Evolutionary conservation across 2,329 filamentous ascomycete species (phyloP).

Genomic region (Mariannaea elegans): DNA sequence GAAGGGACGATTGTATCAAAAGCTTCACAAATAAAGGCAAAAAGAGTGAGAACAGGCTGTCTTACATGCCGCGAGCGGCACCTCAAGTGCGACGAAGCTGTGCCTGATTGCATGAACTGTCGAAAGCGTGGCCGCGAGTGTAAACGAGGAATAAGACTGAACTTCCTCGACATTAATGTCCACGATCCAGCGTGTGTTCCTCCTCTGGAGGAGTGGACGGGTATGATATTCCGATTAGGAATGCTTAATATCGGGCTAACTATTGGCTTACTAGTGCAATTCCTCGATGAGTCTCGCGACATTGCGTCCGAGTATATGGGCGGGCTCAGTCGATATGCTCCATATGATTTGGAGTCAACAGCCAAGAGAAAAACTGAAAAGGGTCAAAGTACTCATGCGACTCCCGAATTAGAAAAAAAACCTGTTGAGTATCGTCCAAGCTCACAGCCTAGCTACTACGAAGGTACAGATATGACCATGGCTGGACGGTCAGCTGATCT

Average conservation of each 20-base stretch:
- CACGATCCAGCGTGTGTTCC: constrained; percentile 68
- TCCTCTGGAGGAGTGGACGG: constrained; percentile 32
- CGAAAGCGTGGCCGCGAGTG: constrained; percentile 86
- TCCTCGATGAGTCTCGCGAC: constrained; percentile 87
- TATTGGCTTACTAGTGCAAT: constrained; percentile 63
- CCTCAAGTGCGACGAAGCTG: constrained; percentile 87
- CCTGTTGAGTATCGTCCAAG: background rate
- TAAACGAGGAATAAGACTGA: constrained; percentile 85
- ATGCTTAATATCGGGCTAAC: constrained; percentile 18
- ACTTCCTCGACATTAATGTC: constrained; percentile 88
- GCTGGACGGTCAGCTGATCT: background rate
- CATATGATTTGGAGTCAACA: constrained; percentile 16
- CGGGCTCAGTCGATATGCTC: constrained; percentile 77
- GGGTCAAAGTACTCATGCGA: background rate
- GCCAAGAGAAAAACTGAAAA: background rate
- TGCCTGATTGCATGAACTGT: constrained; percentile 76
- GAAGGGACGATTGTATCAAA: background rate
- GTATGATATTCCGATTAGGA: constrained; percentile 27
- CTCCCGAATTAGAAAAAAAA: background rate
- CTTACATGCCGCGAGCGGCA: constrained; percentile 90
- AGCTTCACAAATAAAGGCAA: constrained; percentile 54
- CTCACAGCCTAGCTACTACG: background rate
- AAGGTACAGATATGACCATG: background rate
- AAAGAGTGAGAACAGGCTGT: constrained; percentile 88
- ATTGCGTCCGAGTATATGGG: constrained; percentile 92